These are phyloP conservation scores for Flaveria sonorensis DNA, from an alignment of 129 eudicot genomes.

Conservation along the genomic window DNA sequence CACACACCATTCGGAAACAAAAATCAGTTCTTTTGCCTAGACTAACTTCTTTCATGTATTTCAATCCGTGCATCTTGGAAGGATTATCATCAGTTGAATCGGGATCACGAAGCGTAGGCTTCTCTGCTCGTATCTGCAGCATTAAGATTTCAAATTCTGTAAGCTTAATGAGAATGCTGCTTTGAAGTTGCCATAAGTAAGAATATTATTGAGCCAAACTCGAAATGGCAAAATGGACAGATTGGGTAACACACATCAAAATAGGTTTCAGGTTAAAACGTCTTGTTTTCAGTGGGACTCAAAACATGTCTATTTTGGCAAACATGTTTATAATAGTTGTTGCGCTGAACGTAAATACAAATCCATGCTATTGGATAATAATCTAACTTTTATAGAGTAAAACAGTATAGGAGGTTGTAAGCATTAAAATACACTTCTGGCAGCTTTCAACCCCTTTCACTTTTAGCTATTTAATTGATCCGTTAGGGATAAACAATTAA, in stretches of 20 bases:
- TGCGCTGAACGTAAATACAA: neutral
- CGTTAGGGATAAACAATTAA: neutral
- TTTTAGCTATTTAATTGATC: neutral
- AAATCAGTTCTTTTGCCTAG: slow-evolving; percentile 79
- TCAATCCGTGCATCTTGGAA: slow-evolving; percentile 57
- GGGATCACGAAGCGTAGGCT: slow-evolving; percentile 31
- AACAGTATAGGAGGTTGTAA: neutral
- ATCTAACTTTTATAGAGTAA: neutral
- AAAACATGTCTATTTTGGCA: neutral
- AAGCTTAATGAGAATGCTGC: neutral
- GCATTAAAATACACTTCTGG: neutral
- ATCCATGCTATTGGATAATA: neutral
- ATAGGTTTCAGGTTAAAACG: neutral
- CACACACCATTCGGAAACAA: slow-evolving; percentile 79
- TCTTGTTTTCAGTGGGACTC: neutral
- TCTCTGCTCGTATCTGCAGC: slow-evolving; percentile 72
- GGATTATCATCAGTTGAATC: slow-evolving; percentile 39
- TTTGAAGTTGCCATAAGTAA: neutral
- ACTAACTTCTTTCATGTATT: slow-evolving; percentile 75
- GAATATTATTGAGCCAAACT: neutral
- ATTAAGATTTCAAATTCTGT: neutral
- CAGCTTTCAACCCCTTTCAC: slow-evolving; percentile 4
- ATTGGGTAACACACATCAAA: neutral
- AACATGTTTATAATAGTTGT: neutral
- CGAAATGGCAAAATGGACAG: neutral